Evolutionary conservation across 176 grass and related monocot genomes (phyloP).

Genomic region (Hyparrhenia diplandra): DNA sequence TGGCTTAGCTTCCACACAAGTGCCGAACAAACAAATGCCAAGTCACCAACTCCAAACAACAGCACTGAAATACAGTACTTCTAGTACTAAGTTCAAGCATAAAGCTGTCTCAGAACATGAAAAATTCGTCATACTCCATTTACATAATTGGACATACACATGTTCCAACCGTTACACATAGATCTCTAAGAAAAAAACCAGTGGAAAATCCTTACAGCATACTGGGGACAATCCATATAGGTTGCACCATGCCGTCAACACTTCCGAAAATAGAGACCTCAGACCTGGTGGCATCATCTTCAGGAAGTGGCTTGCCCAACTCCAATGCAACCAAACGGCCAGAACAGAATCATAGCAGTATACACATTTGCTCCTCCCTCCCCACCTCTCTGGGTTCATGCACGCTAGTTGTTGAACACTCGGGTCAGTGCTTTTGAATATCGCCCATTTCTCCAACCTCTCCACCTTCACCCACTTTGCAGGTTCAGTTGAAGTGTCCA

Average conservation of each 20-base stretch:
- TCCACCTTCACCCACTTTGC: constrained; percentile 11
- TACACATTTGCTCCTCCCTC: constrained; percentile 3
- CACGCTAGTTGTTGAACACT: constrained; percentile 16
- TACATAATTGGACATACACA: background rate
- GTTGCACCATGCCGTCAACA: too few species aligned
- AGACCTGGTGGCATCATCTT: background rate
- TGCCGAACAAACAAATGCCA: too few species aligned
- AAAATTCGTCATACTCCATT: background rate
- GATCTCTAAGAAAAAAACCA: background rate
- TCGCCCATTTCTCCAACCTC: constrained; percentile 7
- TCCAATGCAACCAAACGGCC: background rate
- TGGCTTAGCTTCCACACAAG: too few species aligned
- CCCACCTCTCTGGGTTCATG: constrained; percentile 35
- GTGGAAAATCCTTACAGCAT: background rate
- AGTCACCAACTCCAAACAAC: too few species aligned
- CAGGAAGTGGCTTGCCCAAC: background rate
- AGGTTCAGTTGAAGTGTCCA: constrained; percentile 11
- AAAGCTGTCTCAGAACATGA: background rate
- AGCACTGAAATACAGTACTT: background rate
- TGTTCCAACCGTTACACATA: background rate
- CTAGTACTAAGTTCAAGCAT: background rate
- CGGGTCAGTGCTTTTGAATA: constrained; percentile 1
- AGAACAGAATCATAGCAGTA: background rate
- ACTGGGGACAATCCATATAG: too few species aligned
- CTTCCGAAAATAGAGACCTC: too few species aligned